Evolutionary conservation across 208 protist species (phyloP).

Genomic region (Crithidia acanthocephali): DNA sequence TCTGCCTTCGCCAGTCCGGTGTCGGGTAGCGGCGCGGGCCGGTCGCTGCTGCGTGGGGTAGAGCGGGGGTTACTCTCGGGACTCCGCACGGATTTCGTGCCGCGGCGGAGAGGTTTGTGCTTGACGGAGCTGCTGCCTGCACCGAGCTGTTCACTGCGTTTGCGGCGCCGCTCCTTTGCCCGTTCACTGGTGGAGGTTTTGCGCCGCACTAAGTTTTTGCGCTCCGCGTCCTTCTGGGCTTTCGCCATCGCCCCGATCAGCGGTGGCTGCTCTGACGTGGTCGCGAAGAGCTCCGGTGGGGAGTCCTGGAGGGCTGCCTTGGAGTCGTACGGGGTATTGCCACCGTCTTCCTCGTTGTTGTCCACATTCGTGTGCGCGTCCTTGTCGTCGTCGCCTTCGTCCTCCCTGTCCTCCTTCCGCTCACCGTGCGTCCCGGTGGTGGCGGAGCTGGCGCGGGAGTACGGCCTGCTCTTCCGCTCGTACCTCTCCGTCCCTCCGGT

Average conservation of each 20-base stretch:
- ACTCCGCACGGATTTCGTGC: not conserved
- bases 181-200: not conserved
- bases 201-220: not conserved
- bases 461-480: not conserved
- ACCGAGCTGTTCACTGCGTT: not conserved
- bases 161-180: not conserved
- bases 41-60: not conserved
- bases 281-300: not conserved
- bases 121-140: not conserved
- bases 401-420: not conserved
- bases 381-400: not conserved
- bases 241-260: conserved; percentile 7
- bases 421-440: not conserved
- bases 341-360: too few relatives aligned
- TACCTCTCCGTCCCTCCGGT: too few relatives aligned
- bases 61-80: not conserved
- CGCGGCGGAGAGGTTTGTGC: not conserved
- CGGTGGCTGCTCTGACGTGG: conserved; percentile 8
- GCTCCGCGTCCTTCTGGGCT: not conserved
- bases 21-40: too few relatives aligned
- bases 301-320: not conserved
- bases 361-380: too few relatives aligned
- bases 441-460: conserved; percentile 1
- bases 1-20: too few relatives aligned
- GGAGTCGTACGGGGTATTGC: not conserved